These are phyloP conservation scores for Podospora appendiculata DNA, from an alignment of 495 filamentous ascomycete genomes.

Conservation along the genomic window DNA sequence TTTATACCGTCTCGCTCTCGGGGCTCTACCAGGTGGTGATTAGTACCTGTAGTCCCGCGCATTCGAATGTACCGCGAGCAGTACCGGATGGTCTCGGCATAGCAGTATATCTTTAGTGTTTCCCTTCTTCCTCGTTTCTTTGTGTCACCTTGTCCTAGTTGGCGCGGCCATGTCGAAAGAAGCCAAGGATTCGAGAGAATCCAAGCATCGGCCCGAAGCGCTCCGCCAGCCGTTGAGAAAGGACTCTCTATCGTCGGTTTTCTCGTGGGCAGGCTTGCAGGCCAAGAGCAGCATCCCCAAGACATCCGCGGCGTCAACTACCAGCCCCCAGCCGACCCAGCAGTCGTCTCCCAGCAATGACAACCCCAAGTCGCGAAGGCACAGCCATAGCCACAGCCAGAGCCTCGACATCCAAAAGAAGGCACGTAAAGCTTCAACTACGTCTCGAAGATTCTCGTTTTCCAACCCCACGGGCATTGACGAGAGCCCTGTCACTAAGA, in stretches of 20 bases:
- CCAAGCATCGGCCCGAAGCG: constrained; percentile 12
- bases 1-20: too few relatives aligned
- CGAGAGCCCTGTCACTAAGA: constrained; percentile 18
- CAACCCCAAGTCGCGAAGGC: constrained; percentile 16
- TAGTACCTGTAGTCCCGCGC: too few relatives aligned
- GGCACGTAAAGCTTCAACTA: constrained; percentile 23
- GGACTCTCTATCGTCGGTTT: constrained; percentile 21
- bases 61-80: too few relatives aligned
- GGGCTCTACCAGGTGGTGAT: too few relatives aligned
- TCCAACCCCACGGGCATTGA: constrained; percentile 10
- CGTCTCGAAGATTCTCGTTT: constrained; percentile 19
- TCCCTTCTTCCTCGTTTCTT: not conserved
- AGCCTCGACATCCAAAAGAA: constrained; percentile 20
- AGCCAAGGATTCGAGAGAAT: constrained; percentile 17
- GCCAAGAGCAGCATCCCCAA: constrained; percentile 8
- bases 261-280: constrained; percentile 22
- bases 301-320: constrained; percentile 6
- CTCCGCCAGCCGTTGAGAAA: constrained; percentile 21
- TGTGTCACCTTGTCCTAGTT: not conserved
- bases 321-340: constrained; percentile 1
- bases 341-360: constrained; percentile 3
- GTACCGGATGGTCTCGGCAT: too few relatives aligned
- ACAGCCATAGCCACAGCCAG: constrained; percentile 24
- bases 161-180: constrained; percentile 18
- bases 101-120: too few relatives aligned